phyloP scores from a whole-genome alignment of 176 grass and related monocot species.

The Saccharum spontaneum region DNA sequence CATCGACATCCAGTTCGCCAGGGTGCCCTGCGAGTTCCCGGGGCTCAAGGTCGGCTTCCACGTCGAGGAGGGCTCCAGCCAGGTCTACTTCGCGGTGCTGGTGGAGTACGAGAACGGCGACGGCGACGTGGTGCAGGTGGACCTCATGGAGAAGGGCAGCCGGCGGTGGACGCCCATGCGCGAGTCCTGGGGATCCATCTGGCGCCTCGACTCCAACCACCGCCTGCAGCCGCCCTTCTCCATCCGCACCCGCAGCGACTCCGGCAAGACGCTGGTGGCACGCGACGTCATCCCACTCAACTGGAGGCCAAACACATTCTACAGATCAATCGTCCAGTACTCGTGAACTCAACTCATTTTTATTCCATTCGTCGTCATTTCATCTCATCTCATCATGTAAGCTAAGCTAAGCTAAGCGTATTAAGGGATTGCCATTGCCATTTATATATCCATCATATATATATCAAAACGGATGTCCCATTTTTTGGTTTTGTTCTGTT shows the following conservation, averaged over 20 bases:
- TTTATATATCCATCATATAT: no score
- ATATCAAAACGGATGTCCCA: no score
- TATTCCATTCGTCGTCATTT: no score
- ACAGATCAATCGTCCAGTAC: conserved; percentile 75
- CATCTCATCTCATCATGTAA: no score
- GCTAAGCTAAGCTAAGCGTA: no score
- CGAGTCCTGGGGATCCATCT: conserved; percentile 69
- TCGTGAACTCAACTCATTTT: no score
- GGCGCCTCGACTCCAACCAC: conserved; percentile 61
- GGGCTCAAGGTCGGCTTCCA: conserved; percentile 74
- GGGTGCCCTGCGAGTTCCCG: conserved; percentile 72
- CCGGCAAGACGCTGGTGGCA: conserved; percentile 64
- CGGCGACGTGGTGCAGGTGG: conserved; percentile 70
- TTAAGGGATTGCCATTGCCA: no score
- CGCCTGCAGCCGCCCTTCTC: conserved; percentile 60
- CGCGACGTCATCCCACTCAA: conserved; percentile 56
- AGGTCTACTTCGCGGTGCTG: conserved; percentile 61
- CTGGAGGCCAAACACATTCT: conserved; percentile 65
- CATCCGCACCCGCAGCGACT: conserved; percentile 59
- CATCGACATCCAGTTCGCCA: conserved; percentile 58
- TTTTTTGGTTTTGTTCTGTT: no score
- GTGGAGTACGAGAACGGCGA: conserved; percentile 82
- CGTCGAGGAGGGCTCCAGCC: conserved; percentile 66
- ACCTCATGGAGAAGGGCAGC: conserved; percentile 35
- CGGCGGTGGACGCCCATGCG: conserved; percentile 54